These are phyloP conservation scores for Cyathus olla DNA, from an alignment of 1,284 basidiomycete genomes.

Conservation along the genomic window DNA sequence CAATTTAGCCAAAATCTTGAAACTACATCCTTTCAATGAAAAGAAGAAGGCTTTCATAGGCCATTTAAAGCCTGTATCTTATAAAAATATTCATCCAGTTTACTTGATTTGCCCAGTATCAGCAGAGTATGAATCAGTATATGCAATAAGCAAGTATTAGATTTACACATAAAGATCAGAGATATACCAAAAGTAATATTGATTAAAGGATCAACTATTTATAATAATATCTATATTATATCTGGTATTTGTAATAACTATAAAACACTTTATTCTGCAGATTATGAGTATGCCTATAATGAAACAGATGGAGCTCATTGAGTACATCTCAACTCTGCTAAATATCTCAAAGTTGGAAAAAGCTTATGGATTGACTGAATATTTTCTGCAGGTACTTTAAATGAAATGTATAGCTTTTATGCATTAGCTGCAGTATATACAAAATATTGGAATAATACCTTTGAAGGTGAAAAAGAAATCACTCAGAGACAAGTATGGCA, in stretches of 20 bases:
- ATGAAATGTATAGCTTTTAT: constrained; percentile 6
- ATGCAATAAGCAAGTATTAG: no score
- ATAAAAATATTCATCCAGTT: no score
- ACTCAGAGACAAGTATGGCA: neutral
- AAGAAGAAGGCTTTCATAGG: no score
- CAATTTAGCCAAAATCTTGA: no score
- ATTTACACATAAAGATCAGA: neutral
- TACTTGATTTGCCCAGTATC: no score
- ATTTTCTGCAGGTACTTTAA: neutral
- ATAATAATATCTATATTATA: neutral
- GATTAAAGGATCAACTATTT: neutral
- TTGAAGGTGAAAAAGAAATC: neutral
- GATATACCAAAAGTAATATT: neutral
- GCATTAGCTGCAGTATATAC: constrained; percentile 7
- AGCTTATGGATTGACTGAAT: constrained; percentile 3
- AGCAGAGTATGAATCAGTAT: no score
- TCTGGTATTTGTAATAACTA: neutral
- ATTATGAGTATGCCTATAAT: neutral
- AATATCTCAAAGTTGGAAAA: constrained; percentile 2
- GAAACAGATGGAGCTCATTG: neutral
- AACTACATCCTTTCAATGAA: no score
- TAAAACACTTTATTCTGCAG: neutral
- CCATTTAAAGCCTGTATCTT: no score
- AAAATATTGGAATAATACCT: constrained; percentile 5
- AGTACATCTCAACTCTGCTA: constrained; percentile 6